Conservation (phyloP, 2,329 filamentous ascomycete genomes). For the Alternaria dauci region DNA sequence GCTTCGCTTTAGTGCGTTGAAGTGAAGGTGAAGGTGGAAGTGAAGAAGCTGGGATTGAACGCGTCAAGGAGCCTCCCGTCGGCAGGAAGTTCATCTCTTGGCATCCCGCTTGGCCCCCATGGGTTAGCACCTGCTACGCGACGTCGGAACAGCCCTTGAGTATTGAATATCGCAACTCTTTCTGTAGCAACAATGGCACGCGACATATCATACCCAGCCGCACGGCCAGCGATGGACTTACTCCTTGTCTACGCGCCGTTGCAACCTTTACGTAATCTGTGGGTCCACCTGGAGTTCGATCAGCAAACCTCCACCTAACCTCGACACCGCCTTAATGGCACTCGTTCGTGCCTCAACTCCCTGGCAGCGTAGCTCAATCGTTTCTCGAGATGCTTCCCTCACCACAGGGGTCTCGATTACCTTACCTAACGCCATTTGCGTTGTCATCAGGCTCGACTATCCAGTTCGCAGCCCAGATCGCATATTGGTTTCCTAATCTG, state of each 20-base stretch:
- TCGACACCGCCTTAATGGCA: not conserved
- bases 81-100: not conserved
- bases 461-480: conserved; percentile 11
- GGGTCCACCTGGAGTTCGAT: not conserved
- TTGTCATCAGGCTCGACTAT: conserved; percentile 3
- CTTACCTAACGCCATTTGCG: not conserved
- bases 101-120: conserved; percentile 1
- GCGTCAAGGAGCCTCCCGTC: not conserved
- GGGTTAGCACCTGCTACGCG: conserved; percentile 2
- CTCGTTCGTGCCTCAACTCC: not conserved
- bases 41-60: not conserved
- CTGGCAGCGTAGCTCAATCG: not conserved
- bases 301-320: not conserved
- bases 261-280: not conserved
- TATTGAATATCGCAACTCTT: not conserved
- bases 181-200: not conserved
- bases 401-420: not conserved
- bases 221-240: not conserved
- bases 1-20: not conserved
- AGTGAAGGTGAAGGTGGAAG: not conserved
- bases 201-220: not conserved
- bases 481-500: conserved; percentile 18
- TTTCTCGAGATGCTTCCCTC: not conserved
- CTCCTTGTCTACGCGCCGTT: not conserved
- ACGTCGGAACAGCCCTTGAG: not conserved